phyloP scores from a whole-genome alignment of 2,329 filamentous ascomycete genomes.

The Aspergillus hortae region DNA sequence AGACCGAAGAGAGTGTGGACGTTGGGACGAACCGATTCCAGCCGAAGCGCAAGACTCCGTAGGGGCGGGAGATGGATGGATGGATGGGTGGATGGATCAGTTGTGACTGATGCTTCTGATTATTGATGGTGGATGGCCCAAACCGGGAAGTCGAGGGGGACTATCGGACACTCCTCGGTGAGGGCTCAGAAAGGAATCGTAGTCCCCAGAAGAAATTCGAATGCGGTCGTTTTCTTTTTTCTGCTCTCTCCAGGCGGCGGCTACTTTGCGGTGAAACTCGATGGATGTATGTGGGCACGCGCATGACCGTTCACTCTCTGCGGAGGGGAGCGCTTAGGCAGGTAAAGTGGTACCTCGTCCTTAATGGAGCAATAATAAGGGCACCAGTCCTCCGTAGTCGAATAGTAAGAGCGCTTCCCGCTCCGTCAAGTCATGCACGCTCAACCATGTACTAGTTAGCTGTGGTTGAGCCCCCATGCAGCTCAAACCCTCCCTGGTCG shows the following conservation, averaged over 20 bases:
- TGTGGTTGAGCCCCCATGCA: too few species aligned
- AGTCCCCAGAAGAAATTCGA: neutral
- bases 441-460: neutral
- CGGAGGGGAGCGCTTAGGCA: conserved; percentile 21
- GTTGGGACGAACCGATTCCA: conserved; percentile 4
- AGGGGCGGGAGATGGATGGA: neutral
- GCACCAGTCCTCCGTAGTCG: neutral
- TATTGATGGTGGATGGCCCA: neutral
- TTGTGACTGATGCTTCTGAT: neutral
- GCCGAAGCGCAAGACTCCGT: conserved; percentile 1
- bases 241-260: neutral
- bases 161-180: neutral
- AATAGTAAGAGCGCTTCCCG: neutral
- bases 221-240: conserved; percentile 1
- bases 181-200: neutral
- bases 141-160: neutral
- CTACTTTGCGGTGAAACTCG: conserved; percentile 20
- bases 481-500: too few species aligned
- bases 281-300: conserved; percentile 25
- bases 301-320: conserved; percentile 27
- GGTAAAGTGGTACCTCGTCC: neutral
- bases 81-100: neutral
- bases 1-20: neutral
- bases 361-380: neutral
- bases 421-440: neutral